These are phyloP conservation scores for Euphorbia pulcherrima DNA, from an alignment of 345 rosid genomes.

Conservation along the genomic window DNA sequence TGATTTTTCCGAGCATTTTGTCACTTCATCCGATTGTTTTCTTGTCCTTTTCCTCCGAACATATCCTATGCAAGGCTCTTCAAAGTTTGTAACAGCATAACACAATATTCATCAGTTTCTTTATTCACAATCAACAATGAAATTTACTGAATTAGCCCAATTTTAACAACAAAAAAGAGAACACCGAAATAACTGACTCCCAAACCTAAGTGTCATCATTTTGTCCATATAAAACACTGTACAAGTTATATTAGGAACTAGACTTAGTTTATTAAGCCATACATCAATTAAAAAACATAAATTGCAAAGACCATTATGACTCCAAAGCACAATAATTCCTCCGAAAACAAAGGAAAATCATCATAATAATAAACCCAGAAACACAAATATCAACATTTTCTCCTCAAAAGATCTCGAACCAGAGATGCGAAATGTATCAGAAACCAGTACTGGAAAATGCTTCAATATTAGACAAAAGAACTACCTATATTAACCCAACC, in stretches of 20 bases:
- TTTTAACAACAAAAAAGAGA: background rate
- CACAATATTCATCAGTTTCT: background rate
- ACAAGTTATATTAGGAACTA: background rate
- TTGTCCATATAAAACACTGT: background rate
- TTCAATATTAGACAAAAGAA: background rate
- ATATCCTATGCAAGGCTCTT: slow-evolving; percentile 29
- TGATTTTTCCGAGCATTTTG: slow-evolving; percentile 11
- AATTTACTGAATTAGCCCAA: background rate
- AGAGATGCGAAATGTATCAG: background rate
- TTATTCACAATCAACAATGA: background rate
- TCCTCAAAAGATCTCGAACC: background rate
- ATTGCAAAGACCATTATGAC: background rate
- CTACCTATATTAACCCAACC: background rate
- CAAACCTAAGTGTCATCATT: background rate
- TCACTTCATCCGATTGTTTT: slow-evolving; percentile 14
- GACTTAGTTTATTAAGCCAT: background rate
- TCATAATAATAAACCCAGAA: background rate
- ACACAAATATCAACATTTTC: background rate
- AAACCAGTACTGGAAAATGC: background rate
- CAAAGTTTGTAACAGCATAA: slow-evolving; percentile 20
- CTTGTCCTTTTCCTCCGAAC: slow-evolving; percentile 26
- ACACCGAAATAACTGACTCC: background rate
- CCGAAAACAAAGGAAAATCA: background rate
- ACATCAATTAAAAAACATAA: background rate
- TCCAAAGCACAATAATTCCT: background rate